These are phyloP conservation scores for Xylaria sp. DNA, from an alignment of 2,329 filamentous ascomycete species.

Conservation along the genomic window DNA sequence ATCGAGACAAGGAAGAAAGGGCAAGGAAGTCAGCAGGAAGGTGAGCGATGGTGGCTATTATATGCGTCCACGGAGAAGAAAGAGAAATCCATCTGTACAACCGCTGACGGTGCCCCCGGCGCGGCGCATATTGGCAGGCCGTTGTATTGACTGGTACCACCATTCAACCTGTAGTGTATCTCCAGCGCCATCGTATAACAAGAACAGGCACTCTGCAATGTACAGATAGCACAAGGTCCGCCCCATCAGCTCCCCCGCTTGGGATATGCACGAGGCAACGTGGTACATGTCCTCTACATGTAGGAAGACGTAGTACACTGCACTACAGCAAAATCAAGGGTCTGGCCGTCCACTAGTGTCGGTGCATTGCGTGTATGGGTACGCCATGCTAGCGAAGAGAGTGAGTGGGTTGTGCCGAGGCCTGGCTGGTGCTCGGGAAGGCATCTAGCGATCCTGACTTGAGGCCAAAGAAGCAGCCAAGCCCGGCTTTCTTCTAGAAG, in stretches of 20 bases:
- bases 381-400: background rate
- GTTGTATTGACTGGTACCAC: background rate
- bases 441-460: background rate
- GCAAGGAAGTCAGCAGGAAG: conserved; percentile 1
- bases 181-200: conserved; percentile 6
- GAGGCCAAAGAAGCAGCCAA: conserved; percentile 26
- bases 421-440: conserved; percentile 18
- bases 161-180: background rate
- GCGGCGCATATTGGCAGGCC: conserved; percentile 15
- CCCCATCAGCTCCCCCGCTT: conserved; percentile 21
- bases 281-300: conserved; percentile 14
- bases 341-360: conserved; percentile 5
- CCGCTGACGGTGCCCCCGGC: background rate
- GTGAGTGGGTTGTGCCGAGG: conserved; percentile 16
- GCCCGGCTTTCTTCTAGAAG: conserved; percentile 22
- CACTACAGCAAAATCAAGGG: conserved; percentile 17
- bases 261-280: conserved; percentile 21
- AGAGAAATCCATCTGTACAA: background rate
- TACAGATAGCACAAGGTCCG: conserved; percentile 17
- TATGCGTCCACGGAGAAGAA: conserved; percentile 26
- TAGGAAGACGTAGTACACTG: background rate
- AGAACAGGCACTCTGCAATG: background rate
- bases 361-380: background rate
- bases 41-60: conserved; percentile 18
- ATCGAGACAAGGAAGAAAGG: conserved; percentile 26